Evolutionary conservation across 257 asterid species (phyloP).

Genomic region (Capsicum chinense): DNA sequence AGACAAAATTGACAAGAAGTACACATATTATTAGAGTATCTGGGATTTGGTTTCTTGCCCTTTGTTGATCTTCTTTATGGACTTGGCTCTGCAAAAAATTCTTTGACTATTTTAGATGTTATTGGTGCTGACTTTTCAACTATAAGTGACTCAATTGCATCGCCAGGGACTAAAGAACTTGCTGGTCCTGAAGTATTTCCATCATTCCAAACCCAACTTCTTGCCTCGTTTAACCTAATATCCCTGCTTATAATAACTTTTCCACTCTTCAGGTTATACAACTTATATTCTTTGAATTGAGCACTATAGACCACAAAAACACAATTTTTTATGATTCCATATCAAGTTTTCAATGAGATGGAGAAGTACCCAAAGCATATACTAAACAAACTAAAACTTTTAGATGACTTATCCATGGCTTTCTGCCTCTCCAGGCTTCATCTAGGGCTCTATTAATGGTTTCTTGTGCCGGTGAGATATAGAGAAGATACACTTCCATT

Average conservation of each 20-base stretch:
- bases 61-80: not conserved
- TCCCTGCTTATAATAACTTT: no score
- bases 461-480: not conserved
- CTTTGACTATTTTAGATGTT: not conserved
- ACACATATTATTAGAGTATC: not conserved
- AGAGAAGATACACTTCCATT: not conserved
- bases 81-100: not conserved
- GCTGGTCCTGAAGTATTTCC: not conserved
- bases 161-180: not conserved
- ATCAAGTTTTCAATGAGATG: no score
- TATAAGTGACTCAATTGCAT: not conserved
- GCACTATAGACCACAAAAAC: no score
- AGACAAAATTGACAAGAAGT: not conserved
- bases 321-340: no score
- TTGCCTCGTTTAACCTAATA: not conserved
- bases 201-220: not conserved
- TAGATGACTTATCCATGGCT: not conserved
- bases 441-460: not conserved
- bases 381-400: no score
- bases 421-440: not conserved
- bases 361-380: no score
- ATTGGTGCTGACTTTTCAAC: not conserved
- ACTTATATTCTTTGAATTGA: no score
- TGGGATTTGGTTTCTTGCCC: not conserved
- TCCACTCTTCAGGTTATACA: no score